These are phyloP conservation scores for Ophiocordyceps camponoti-saundersi DNA, from an alignment of 2,329 filamentous ascomycete species.

Conservation along the genomic window DNA sequence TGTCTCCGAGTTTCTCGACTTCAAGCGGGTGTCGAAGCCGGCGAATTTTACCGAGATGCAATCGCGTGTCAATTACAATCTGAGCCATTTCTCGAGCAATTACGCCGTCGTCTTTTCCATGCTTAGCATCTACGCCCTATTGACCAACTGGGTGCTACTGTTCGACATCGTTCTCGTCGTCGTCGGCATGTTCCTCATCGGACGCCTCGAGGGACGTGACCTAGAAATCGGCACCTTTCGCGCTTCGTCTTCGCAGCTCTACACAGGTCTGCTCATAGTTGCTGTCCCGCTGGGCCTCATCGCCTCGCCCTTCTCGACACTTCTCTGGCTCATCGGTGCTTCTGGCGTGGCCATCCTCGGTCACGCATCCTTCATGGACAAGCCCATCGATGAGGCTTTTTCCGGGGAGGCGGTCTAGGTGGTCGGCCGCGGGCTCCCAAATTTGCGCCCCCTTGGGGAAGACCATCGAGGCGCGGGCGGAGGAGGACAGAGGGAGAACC, in stretches of 20 bases:
- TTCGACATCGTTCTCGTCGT: slow-evolving; percentile 86
- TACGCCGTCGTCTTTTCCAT: slow-evolving; percentile 89
- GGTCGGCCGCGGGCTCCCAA: slow-evolving; percentile 99
- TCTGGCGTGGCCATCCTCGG: slow-evolving; percentile 86
- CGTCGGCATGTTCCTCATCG: slow-evolving; percentile 78
- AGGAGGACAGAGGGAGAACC: slow-evolving; percentile 37
- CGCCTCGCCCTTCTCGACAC: slow-evolving; percentile 68
- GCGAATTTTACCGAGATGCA: slow-evolving; percentile 81
- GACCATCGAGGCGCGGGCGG: slow-evolving; percentile 84
- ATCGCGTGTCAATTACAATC: slow-evolving; percentile 89
- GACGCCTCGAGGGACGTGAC: slow-evolving; percentile 76
- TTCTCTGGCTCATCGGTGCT: slow-evolving; percentile 92
- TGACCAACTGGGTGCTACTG: slow-evolving; percentile 72
- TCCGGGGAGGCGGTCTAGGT: slow-evolving; percentile 99
- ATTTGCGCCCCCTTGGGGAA: slow-evolving; percentile 93
- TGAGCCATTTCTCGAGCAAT: slow-evolving; percentile 96
- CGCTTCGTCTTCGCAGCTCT: slow-evolving; percentile 82
- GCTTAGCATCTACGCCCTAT: slow-evolving; percentile 86
- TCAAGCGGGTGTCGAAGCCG: slow-evolving; percentile 92
- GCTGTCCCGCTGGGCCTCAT: slow-evolving; percentile 72
- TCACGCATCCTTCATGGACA: slow-evolving; percentile 91
- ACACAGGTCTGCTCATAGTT: slow-evolving; percentile 71
- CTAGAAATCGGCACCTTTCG: slow-evolving; percentile 70
- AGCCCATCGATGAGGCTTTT: slow-evolving; percentile 99
- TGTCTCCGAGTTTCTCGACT: slow-evolving; percentile 81